Evolutionary conservation across 2,329 filamentous ascomycete species (phyloP).

Genomic region (Fusarium mexicanum): DNA sequence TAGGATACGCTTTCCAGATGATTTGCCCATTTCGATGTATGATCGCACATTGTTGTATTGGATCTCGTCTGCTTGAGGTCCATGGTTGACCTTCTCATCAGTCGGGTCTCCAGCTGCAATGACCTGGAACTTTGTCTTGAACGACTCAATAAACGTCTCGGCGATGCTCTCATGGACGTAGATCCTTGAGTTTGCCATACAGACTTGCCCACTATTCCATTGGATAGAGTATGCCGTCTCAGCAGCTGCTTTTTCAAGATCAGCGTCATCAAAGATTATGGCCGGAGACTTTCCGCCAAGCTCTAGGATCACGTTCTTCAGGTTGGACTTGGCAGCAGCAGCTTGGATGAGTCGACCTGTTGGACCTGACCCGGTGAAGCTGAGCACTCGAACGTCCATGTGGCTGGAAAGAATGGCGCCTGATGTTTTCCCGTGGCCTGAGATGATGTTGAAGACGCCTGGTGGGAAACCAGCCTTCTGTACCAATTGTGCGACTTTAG

Average conservation of each 20-base stretch:
- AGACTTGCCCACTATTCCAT: constrained; percentile 66
- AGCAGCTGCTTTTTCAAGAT: constrained; percentile 55
- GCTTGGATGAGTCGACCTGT: constrained; percentile 78
- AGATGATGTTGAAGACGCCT: constrained; percentile 78
- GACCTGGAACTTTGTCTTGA: constrained; percentile 7
- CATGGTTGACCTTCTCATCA: neutral
- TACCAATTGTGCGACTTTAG: constrained; percentile 61
- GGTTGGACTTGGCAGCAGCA: constrained; percentile 68
- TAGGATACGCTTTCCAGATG: neutral
- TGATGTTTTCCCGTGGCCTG: constrained; percentile 73
- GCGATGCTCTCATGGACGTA: constrained; percentile 64
- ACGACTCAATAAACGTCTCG: constrained; percentile 1
- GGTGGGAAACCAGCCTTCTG: constrained; percentile 78
- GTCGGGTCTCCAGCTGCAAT: neutral
- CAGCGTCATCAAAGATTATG: constrained; percentile 67
- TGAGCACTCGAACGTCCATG: constrained; percentile 74
- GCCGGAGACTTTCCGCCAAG: constrained; percentile 75
- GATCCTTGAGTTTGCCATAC: constrained; percentile 67
- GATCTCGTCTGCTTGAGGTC: constrained; percentile 9
- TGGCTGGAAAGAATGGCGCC: constrained; percentile 74
- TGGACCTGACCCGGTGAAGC: constrained; percentile 78
- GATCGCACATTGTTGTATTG: constrained; percentile 10
- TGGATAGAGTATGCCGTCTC: constrained; percentile 56
- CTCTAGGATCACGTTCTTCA: constrained; percentile 73
- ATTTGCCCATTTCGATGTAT: constrained; percentile 16